Evolutionary conservation across 2,329 filamentous ascomycete species (phyloP).

Genomic region (Gnomoniopsis sp.): DNA sequence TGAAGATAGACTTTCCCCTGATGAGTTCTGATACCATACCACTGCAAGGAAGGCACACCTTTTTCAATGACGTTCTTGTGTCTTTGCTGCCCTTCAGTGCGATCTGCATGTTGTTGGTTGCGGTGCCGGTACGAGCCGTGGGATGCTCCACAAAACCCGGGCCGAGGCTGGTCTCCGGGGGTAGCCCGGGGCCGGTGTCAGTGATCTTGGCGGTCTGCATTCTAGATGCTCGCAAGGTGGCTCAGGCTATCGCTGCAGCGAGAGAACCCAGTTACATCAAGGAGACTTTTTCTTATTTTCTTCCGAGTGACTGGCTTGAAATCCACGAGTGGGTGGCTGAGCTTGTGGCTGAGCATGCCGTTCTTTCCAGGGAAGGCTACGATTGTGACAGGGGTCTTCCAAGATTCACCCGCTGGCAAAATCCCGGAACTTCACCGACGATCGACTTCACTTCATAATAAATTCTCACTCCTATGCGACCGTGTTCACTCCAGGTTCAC

Average conservation of each 20-base stretch:
- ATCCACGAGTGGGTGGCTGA: neutral
- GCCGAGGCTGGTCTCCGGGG: neutral
- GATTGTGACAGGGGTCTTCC: neutral
- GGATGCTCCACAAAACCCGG: neutral
- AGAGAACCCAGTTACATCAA: too few relatives aligned
- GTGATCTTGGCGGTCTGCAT: neutral
- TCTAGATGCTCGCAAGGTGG: too few relatives aligned
- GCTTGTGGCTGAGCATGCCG: conserved; percentile 5
- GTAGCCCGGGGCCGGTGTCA: neutral
- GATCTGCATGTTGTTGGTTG: too few relatives aligned
- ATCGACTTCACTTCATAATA: neutral
- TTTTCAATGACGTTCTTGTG: neutral
- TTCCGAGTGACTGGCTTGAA: neutral
- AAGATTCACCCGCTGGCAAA: neutral
- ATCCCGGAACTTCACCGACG: neutral
- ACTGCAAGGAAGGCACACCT: neutral
- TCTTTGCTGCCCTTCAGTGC: neutral
- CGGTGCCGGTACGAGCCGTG: neutral
- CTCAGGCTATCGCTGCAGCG: too few relatives aligned
- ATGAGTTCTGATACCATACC: neutral
- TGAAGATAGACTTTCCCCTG: neutral
- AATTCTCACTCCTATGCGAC: neutral
- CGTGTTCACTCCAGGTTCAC: neutral
- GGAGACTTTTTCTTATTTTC: too few relatives aligned
- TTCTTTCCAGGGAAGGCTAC: neutral